Percentiles rank a stretch among this genome's conserved stretches.
These are phyloP conservation scores for Coccomyxa sp. DNA, from an alignment of 139 green algal genomes.

Conservation along the genomic window DNA sequence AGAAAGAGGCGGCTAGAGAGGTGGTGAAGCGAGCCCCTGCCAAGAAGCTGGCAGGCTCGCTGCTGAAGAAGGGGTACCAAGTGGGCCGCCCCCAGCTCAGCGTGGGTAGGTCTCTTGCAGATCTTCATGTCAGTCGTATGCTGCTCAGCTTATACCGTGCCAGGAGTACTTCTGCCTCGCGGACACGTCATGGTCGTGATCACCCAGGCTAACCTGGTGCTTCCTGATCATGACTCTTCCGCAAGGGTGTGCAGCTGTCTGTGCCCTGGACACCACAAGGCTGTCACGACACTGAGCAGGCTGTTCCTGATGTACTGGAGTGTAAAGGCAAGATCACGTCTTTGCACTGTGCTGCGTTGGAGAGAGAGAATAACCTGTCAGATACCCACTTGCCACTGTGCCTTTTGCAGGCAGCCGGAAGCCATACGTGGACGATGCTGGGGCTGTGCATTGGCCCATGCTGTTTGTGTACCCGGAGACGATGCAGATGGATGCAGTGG, in stretches of 20 bases:
- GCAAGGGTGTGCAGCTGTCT: too few species aligned
- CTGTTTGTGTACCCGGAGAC: conserved; percentile 87
- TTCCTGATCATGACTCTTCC: too few species aligned
- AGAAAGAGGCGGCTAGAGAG: background rate
- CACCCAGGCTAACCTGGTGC: too few species aligned
- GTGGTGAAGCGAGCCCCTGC: conserved; percentile 25
- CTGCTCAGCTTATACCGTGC: background rate
- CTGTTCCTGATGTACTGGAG: too few species aligned
- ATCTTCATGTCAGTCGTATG: background rate
- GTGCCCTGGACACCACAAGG: too few species aligned
- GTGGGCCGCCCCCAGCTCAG: conserved; percentile 52
- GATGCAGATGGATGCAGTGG: conserved; percentile 75
- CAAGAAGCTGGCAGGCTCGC: conserved; percentile 24
- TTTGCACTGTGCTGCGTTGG: background rate
- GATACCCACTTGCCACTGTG: too few species aligned
- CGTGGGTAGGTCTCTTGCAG: conserved; percentile 31
- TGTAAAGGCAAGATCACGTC: background rate
- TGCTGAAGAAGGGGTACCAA: conserved; percentile 34
- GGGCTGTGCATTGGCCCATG: conserved; percentile 75
- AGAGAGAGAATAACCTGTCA: too few species aligned
- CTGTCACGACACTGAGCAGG: too few species aligned
- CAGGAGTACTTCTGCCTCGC: background rate
- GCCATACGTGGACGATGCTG: conserved; percentile 50
- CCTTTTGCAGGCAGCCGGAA: conserved; percentile 35
- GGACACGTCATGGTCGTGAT: background rate